A percentile compares a stretch with the other conserved stretches of the same genome.
Conservation (phyloP, 2,329 filamentous ascomycete species). For the Botryotinia calthae region DNA sequence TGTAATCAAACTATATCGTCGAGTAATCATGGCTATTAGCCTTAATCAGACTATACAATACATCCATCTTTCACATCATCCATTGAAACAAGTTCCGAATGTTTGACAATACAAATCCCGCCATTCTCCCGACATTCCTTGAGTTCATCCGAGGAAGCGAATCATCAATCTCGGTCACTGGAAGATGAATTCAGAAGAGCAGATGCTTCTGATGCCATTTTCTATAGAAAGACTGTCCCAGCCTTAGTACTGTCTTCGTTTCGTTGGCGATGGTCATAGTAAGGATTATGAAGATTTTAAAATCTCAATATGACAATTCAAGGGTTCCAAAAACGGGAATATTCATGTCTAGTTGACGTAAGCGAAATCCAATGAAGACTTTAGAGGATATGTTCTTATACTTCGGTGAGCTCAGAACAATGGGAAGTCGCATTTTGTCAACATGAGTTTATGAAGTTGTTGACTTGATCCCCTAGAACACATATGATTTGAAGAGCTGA, state of each 20-base stretch:
- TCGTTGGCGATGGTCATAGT: not conserved
- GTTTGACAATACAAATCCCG: too few relatives aligned
- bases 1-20: too few relatives aligned
- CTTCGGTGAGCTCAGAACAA: not conserved
- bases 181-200: too few relatives aligned
- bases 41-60: too few relatives aligned
- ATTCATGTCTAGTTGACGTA: not conserved
- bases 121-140: too few relatives aligned
- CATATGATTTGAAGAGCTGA: constrained; percentile 20
- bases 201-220: not conserved
- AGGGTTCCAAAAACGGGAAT: not conserved
- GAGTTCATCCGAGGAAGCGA: too few relatives aligned
- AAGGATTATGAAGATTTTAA: not conserved
- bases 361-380: not conserved
- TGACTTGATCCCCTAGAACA: constrained; percentile 20
- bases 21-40: too few relatives aligned
- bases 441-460: constrained; percentile 13
- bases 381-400: constrained; percentile 14
- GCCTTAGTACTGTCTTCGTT: not conserved
- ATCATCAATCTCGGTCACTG: too few relatives aligned
- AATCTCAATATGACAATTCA: not conserved
- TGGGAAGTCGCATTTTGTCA: not conserved
- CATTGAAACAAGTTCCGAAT: too few relatives aligned
- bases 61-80: too few relatives aligned
- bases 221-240: too few relatives aligned